Evolutionary conservation across 148 eudicot species (phyloP), one percentile per base, ranked within the genome.

Genomic region (Euryodendron excelsum): DNA sequence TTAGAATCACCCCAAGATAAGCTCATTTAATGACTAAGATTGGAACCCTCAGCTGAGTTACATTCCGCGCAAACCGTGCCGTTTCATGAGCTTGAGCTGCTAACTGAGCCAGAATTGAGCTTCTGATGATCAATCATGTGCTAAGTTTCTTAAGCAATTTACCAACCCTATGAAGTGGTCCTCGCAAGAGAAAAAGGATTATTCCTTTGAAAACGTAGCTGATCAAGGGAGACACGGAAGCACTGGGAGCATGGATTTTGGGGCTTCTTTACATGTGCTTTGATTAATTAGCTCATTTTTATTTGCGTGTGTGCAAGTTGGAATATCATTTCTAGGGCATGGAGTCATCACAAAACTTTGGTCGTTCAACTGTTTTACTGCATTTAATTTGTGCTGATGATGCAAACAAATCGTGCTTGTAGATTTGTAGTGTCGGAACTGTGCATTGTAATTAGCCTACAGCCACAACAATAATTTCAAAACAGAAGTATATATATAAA

Each of bases 171-270:
- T 50, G 17, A 1, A 50, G 45, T 41, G 45, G 4, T 5, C 45
- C 45, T 41, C 8, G 45, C 45, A 4, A 41, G 13, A 52, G 13
- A 52, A 13, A 52, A 52, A 17, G 25, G 45, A 33, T 65, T 2
- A 33, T 21, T 65, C 23, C 23, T 0, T 8, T 67, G 47, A 67
- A 21, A 12, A 12, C 33, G 20, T 15, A 45, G 6, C 15, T 1
- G 15, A 69, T n/a, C n/a, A n/a, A n/a, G 36, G 58, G 47, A 77
- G 84, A 81, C 84, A 77, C 47, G 66, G 48, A 67, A 71, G 76
- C 76, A 76, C 52, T 41, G 27, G 60, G 45, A 20, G 53, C 73
- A 41, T 69, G 53, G 23, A 39, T 12, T 68, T 41, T 68, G 28
- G 37, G 55, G 36, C 50, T 34, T 17, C 21, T 60, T n/a, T 71